Base-by-base conservation (phyloP, 441 rosid species). In the Capsella rubella region DNA sequence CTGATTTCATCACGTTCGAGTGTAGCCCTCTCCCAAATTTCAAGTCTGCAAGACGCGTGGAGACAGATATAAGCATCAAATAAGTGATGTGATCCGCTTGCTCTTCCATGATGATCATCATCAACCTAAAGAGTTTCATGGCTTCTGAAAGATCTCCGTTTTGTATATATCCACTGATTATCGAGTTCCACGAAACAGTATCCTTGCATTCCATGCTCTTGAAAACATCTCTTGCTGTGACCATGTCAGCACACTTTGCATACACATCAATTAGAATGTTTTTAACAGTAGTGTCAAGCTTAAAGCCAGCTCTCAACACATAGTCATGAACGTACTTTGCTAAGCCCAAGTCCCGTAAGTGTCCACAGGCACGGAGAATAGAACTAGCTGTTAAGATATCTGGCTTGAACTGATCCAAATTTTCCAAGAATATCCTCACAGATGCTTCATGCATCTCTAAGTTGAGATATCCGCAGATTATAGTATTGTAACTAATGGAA, bases 131-230 rank as follows among this genome's bases (percentile, higher is more conserved):
- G 78, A 86, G 85, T 71, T 69, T 65, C 74, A 80, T 8, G 25
- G 78, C 89, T 82, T 90, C 85, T 69, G 51, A 50, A 35, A 70
- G 71, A 65, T 72, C 76, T 50, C 81, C 78, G 8, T 62, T 72
- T 61, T 76, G 86, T 75, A 84, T 67, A 51, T 79, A 86, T 37
- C 89, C 89, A 66, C 46, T 79, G 69, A 87, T 83, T 73, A 90
- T 56, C 27, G 90, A 85, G 74, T 90, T 87, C 92, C 89, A 89
- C 1, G 95, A 84, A 60, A 87, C 86, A 73, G 74, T 31, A 82
- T 87, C 92, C 75, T 71, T 82, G 37, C 71, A 63, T 34, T 64
- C 74, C 85, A 87, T 82, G 55, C 59, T 35, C 39, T 78, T 71
- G 75, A 87, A 89, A 45, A 85, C 81, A 74, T 85, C 81, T 55